Evolutionary conservation across 345 rosid species (phyloP), one percentile per base, ranked within the genome.

Genomic region (Citrus mangshanensis): DNA sequence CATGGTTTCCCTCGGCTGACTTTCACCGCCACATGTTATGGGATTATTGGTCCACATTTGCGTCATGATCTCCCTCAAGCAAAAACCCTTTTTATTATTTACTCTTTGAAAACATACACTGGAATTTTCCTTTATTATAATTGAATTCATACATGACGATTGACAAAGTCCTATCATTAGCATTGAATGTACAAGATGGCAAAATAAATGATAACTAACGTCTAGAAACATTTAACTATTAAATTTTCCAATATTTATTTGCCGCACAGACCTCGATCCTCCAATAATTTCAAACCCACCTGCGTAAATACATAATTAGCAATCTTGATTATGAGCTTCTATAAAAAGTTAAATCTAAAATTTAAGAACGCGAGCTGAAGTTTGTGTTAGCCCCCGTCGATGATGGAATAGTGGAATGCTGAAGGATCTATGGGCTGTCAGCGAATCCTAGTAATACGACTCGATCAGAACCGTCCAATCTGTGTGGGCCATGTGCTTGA

Each of bases 21-120:
- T 7, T 37, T 37, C 0, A 1, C 7, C 0, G 2, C 2, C 40
- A 38, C 40, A 7, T 37, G 9, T 37, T 9, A 1, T 38, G 0
- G 7, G 0, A 38, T 38, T 38, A 38, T 38, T 38, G 40, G 40
- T 38, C 40, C 40, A 38, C 40, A 38, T 38, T 38, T 1, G 9
- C 40, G 1, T 7, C 40, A 0, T 1, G 9, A 38, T 38, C 9
- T 34, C 40, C 40, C 3, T 9, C 12, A 40, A 40, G 2, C 12
- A 40, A 40, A 40, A 42, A 12, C 51, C 1, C 16, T 3, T 42
- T 3, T 42, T 42, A 42, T 42, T 42, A 42, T 42, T 42, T 42
- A 42, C 16, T 12, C 4, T 42, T 42, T 10, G 16, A 42, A 42
- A 42, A 12, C 4, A 12, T 12, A 42, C 4, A 12, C 4, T 12